phyloP scores from a whole-genome alignment of 306 rosid genomes.

The Chamaecrista fasciculata region DNA sequence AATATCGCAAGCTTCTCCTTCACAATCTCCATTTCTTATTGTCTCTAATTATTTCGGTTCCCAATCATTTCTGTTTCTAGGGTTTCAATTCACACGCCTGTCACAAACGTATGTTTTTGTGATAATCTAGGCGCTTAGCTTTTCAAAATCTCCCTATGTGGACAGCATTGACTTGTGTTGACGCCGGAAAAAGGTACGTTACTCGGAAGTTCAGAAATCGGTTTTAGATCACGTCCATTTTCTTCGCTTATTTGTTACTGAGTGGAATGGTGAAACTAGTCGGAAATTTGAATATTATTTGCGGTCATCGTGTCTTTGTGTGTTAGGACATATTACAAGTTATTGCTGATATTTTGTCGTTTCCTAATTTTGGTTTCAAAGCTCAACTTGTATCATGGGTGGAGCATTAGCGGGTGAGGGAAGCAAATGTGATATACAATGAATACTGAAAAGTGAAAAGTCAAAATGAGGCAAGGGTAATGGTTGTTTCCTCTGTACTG shows the following conservation, averaged over 20 bases:
- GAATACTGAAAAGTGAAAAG: conserved; percentile 21
- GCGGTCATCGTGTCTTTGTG: not conserved
- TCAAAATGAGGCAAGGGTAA: conserved; percentile 44
- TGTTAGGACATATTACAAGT: not conserved
- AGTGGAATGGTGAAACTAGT: not conserved
- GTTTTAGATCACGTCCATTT: not conserved
- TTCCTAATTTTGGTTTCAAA: not conserved
- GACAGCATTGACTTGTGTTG: not conserved
- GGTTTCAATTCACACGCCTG: conserved; percentile 4
- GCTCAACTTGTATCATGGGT: conserved; percentile 13
- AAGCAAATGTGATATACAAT: conserved; percentile 24
- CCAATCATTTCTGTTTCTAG: not conserved
- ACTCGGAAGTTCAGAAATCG: not conserved
- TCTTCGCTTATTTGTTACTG: not conserved
- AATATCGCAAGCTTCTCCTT: not conserved
- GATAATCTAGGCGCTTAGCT: not conserved
- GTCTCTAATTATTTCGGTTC: not conserved
- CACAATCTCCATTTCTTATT: not conserved
- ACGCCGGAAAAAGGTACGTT: not conserved
- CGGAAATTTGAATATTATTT: not conserved
- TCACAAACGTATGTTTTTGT: not conserved
- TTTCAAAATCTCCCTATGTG: not conserved
- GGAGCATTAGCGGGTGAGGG: not conserved
- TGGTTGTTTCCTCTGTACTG: not conserved
- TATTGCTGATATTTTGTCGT: not conserved